Conservation (phyloP, 257 asterid genomes). For the Pogostemon cablin region DNA sequence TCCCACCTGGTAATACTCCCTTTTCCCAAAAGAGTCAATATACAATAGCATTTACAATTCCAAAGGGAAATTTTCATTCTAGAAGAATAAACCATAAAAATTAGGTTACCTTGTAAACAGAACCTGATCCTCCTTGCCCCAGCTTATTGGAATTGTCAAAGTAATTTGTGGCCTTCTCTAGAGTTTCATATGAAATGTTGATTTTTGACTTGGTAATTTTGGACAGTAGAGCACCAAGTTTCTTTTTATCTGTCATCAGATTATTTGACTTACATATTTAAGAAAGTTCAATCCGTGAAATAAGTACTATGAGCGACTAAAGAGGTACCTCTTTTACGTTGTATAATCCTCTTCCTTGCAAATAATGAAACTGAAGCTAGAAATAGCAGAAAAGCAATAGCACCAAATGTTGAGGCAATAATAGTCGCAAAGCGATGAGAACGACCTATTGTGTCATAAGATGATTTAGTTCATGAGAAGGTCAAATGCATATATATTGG, state of each 20-base stretch:
- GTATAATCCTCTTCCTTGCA: slow-evolving; percentile 43
- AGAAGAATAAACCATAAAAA: slow-evolving; percentile 26
- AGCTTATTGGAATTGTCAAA: slow-evolving; percentile 56
- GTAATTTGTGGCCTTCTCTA: slow-evolving; percentile 68
- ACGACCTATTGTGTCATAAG: slow-evolving; percentile 39
- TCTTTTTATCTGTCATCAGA: slow-evolving; percentile 52
- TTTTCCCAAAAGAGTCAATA: slow-evolving; percentile 27
- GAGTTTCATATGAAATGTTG: slow-evolving; percentile 63
- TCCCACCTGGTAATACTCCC: slow-evolving; percentile 69
- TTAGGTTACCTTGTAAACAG: slow-evolving; percentile 64
- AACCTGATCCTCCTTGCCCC: slow-evolving; percentile 85
- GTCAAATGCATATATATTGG: background rate
- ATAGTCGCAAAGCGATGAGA: slow-evolving; percentile 49
- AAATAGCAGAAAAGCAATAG: slow-evolving; percentile 45
- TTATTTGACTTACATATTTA: slow-evolving; percentile 4
- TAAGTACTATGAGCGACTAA: background rate
- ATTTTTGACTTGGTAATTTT: slow-evolving; percentile 54
- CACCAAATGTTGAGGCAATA: slow-evolving; percentile 48
- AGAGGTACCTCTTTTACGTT: slow-evolving; percentile 45
- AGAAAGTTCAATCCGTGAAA: background rate
- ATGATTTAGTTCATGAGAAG: background rate
- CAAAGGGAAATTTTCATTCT: background rate
- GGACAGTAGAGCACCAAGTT: slow-evolving; percentile 51
- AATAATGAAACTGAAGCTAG: slow-evolving; percentile 41
- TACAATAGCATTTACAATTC: background rate